Percentiles rank a stretch among this genome's conserved stretches.
phyloP scores from a whole-genome alignment of 306 rosid genomes.

The Myrica gale region DNA sequence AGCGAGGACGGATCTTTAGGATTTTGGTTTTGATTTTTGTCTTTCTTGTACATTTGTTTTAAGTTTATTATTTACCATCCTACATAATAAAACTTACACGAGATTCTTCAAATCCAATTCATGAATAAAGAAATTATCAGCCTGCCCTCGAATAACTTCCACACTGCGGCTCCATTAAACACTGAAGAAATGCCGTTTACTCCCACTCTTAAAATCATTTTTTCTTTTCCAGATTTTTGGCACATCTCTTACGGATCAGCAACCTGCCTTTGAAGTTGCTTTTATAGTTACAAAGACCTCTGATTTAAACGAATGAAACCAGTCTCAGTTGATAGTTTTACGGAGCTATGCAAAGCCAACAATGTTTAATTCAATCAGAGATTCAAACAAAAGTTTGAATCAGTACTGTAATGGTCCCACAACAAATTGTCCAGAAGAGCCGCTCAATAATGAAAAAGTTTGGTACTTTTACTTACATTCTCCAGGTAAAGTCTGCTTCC shows the following conservation, averaged over 20 bases:
- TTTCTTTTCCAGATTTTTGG: neutral
- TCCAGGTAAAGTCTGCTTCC: neutral
- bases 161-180: neutral
- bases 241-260: neutral
- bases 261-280: neutral
- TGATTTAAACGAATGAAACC: neutral
- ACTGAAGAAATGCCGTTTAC: neutral
- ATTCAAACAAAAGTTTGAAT: neutral
- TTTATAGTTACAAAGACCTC: neutral
- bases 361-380: neutral
- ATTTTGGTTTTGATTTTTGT: no score
- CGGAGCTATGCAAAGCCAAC: neutral
- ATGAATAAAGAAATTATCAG: neutral
- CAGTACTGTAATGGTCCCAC: neutral
- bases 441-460: neutral
- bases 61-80: neutral
- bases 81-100: neutral
- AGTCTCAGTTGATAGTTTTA: neutral
- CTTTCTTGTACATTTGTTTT: no score
- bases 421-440: neutral
- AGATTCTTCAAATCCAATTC: neutral
- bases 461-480: constrained; percentile 16
- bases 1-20: no score
- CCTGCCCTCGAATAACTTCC: neutral
- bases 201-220: neutral